Base-by-base conservation (phyloP, 2,329 filamentous ascomycete genomes). In the Colletotrichum lupini region DNA sequence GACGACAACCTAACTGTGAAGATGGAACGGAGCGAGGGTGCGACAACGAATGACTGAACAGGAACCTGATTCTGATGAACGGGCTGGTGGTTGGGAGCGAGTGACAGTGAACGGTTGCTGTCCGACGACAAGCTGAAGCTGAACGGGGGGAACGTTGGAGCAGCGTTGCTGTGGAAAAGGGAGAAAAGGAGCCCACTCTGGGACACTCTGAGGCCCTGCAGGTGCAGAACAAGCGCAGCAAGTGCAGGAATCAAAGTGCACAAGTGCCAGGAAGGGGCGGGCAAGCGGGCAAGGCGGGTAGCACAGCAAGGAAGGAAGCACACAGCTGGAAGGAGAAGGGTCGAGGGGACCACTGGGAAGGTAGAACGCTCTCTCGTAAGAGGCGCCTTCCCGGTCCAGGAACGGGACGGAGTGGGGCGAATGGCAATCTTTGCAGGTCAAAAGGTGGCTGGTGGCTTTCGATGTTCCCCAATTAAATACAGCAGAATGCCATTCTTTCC, bases 91-190 rank as follows among this genome's bases (percentile, higher is more conserved):
- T 35, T 58, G 57, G 28, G 71, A 74, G 73, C 69, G 68, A 72
- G 72, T 63, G 72, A 70, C 60, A 42, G 70, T 55, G 70, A 56
- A 55, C 60, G 70, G 70, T 74, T 74, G 72, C 72, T 72, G 72
- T 61, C 68, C 72, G 62, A 74, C 72, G 62, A 73, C 42, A 49
- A 72, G 62, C 42, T 49, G 32, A 24, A 70, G 59, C 30, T 63
- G 65, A 59, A 28, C 28, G 65, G 52, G 53, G 30, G 61, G 73
- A 69, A 71, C 59, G 76, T 66, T 73, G 66, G 61, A 72, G 35
- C 49, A 68, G 67, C 68, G 77, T 79, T 78, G 77, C 77, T 49
- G 73, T 76, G 77, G 77, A 75, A 78, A 79, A 78, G 62, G 68
- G 53, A 76, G 73, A 67, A 67, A 74, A 65, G 67, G 63, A 65